A percentile compares a stretch with the other conserved stretches of the same genome.
Evolutionary conservation across 2,329 filamentous ascomycete genomes (phyloP).

Genomic region (Neofusicoccum sp.): DNA sequence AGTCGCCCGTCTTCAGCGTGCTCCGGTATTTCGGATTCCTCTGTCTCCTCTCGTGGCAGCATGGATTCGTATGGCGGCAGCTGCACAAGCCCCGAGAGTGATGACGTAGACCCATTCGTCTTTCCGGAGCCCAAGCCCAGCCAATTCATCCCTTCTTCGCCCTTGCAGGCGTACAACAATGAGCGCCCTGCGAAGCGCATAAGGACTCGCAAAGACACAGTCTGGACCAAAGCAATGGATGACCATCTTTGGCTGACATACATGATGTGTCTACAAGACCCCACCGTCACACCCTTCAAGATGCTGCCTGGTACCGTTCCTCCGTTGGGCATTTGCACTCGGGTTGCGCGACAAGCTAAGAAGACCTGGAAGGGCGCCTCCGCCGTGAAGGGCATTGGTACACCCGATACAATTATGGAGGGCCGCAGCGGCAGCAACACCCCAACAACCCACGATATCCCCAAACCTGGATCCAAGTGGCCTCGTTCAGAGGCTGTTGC

Average conservation of each 20-base stretch:
- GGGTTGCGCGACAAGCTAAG: conserved; percentile 61
- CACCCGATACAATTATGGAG: conserved; percentile 45
- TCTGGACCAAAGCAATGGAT: conserved; percentile 64
- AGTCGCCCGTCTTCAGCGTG: conserved; percentile 57
- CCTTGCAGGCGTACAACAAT: conserved; percentile 29
- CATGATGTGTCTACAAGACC: conserved; percentile 64
- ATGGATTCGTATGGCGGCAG: conserved; percentile 58
- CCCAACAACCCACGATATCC: conserved; percentile 39
- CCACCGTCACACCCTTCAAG: conserved; percentile 65
- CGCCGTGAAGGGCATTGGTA: conserved; percentile 27
- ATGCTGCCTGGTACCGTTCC: conserved; percentile 63
- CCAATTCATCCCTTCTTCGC: conserved; percentile 31
- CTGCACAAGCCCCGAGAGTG: conserved; percentile 61
- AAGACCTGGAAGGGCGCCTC: conserved; percentile 56
- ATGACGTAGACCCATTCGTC: conserved; percentile 56
- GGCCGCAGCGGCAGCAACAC: conserved; percentile 48
- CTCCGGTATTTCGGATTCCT: conserved; percentile 62
- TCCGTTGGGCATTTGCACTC: conserved; percentile 62
- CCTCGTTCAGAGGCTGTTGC: conserved; percentile 59
- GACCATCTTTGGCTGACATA: conserved; percentile 66
- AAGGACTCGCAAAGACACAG: conserved; percentile 41
- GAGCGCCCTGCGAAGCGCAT: conserved; percentile 39
- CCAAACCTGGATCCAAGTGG: conserved; percentile 47
- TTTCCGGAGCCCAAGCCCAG: conserved; percentile 37
- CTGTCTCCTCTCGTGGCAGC: conserved; percentile 59